Conservation (phyloP, 1,139 yeast species). For the Lodderomyces parapsilosis region DNA sequence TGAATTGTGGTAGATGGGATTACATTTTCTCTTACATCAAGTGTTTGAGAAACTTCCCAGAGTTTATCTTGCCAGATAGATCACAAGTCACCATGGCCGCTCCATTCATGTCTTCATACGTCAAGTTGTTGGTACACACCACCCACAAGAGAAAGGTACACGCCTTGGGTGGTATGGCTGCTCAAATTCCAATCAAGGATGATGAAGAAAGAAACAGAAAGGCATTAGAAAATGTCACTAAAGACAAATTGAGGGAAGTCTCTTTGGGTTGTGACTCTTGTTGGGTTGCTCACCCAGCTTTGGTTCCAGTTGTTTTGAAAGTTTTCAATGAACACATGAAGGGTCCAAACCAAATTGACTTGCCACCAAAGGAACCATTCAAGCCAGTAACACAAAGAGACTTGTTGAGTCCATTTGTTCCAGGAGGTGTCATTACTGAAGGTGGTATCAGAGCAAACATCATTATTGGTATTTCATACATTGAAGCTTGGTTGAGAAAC, state of each 20-base stretch:
- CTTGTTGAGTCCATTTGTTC: conserved; percentile 66
- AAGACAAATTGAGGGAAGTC: conserved; percentile 74
- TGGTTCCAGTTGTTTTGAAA: conserved; percentile 71
- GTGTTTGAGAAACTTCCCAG: conserved; percentile 52
- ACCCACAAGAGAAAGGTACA: conserved; percentile 76
- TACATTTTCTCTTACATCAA: conserved; percentile 74
- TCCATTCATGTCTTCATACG: conserved; percentile 73
- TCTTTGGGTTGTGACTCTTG: conserved; percentile 77
- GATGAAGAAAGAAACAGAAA: conserved; percentile 61
- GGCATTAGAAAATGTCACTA: conserved; percentile 71
- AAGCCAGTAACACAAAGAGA: conserved; percentile 60
- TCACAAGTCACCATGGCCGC: conserved; percentile 73
- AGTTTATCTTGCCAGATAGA: conserved; percentile 69
- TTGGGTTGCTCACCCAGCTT: conserved; percentile 82
- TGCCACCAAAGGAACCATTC: conserved; percentile 47
- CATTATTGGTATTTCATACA: conserved; percentile 70
- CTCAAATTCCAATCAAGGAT: conserved; percentile 74
- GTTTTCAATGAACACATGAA: conserved; percentile 82
- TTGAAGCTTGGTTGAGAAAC: conserved; percentile 83
- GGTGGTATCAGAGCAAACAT: conserved; percentile 71
- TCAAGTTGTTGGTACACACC: conserved; percentile 63
- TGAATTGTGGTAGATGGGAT: conserved; percentile 85
- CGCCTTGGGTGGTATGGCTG: conserved; percentile 88
- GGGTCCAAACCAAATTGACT: conserved; percentile 77
- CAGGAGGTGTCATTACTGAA: conserved; percentile 66